A percentile compares a stretch with the other conserved stretches of the same genome.
Conservation (phyloP, 1,139 yeast species). For the Waltiozyma sp. region DNA sequence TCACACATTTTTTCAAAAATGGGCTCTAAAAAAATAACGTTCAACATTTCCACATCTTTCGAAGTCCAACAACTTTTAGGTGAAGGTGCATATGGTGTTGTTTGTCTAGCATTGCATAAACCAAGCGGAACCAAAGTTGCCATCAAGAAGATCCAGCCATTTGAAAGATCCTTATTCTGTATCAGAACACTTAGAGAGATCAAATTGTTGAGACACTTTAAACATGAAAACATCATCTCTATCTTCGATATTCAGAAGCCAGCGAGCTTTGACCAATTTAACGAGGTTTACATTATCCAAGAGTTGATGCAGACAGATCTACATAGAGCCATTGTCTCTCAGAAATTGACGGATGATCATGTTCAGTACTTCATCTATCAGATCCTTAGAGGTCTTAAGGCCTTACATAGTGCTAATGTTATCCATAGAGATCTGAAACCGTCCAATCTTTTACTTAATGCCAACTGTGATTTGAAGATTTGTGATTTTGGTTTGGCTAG, state of each 20-base stretch:
- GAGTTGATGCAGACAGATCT: constrained; percentile 66
- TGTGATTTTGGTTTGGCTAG: constrained; percentile 94
- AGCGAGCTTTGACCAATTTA: constrained; percentile 49
- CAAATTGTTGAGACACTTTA: constrained; percentile 78
- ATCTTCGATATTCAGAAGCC: constrained; percentile 85
- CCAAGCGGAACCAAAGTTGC: constrained; percentile 75
- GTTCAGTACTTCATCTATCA: constrained; percentile 60
- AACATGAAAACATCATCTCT: constrained; percentile 87
- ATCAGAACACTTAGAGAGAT: constrained; percentile 84
- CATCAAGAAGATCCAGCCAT: constrained; percentile 85
- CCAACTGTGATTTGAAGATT: constrained; percentile 84
- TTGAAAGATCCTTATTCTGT: constrained; percentile 76
- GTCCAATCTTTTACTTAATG: constrained; percentile 68
- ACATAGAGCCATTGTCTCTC: constrained; percentile 44
- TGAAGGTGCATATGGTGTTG: constrained; percentile 96
- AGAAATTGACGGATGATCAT: constrained; percentile 49
- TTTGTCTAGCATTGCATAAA: constrained; percentile 78
- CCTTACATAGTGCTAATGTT: constrained; percentile 55
- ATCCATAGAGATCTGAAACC: constrained; percentile 91
- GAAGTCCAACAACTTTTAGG: constrained; percentile 80
- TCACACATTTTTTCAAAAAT: neutral
- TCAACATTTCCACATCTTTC: constrained; percentile 82
- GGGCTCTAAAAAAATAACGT: constrained; percentile 44
- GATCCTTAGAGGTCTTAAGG: constrained; percentile 50
- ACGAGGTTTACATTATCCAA: constrained; percentile 60